These are phyloP conservation scores for Naganishia vaughanmartiniae DNA, from an alignment of 768 basidiomycete species.

Conservation along the genomic window DNA sequence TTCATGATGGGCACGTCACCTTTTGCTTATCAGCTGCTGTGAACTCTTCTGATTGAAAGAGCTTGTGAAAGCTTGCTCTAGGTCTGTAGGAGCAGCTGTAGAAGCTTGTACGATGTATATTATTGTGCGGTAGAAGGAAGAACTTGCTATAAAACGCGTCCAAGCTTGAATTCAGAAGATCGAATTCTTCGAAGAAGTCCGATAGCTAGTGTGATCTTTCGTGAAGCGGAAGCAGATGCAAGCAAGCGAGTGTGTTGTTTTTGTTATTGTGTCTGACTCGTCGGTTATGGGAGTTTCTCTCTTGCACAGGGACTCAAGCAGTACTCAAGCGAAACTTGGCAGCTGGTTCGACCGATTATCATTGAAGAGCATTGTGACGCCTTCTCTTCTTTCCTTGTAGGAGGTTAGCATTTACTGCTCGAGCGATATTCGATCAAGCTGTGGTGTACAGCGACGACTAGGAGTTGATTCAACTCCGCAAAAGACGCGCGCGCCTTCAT, in stretches of 20 bases:
- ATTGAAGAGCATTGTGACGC: neutral
- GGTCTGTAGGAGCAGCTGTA: too few relatives aligned
- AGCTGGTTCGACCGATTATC: neutral
- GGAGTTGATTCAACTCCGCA: neutral
- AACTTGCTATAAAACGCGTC: too few relatives aligned
- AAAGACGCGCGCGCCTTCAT: neutral
- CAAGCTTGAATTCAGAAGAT: too few relatives aligned
- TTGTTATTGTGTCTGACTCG: conserved; percentile 22
- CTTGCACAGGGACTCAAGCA: neutral
- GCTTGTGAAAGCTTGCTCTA: too few relatives aligned
- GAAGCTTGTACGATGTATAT: too few relatives aligned
- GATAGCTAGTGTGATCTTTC: too few relatives aligned
- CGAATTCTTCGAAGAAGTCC: too few relatives aligned
- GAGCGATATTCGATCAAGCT: conserved; percentile 1
- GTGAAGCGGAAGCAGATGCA: neutral
- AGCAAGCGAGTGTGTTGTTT: conserved; percentile 12
- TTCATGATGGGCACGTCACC: too few relatives aligned
- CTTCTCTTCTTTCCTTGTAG: neutral
- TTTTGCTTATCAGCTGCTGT: too few relatives aligned
- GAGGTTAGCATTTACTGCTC: neutral
- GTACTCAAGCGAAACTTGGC: neutral
- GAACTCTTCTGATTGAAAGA: too few relatives aligned
- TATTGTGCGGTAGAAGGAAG: too few relatives aligned
- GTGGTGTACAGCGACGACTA: neutral
- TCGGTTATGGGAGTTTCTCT: neutral